Percentiles rank a stretch among this genome's conserved stretches.
Evolutionary conservation across 805 yeast genomes (phyloP).

Genomic region (Kuraishia piskuri): DNA sequence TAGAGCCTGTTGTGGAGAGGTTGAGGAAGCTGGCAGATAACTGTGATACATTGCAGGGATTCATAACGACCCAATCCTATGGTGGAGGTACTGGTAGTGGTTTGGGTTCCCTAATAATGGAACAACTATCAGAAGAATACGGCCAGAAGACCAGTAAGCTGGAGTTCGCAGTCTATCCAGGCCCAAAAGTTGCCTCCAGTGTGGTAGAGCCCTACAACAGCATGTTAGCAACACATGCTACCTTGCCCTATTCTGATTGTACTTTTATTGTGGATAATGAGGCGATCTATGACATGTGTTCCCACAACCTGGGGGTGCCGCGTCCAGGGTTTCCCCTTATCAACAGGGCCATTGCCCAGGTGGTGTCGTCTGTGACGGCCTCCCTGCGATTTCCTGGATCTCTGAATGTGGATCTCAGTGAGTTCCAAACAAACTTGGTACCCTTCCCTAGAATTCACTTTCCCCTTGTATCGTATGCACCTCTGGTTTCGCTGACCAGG

Average conservation of each 20-base stretch:
- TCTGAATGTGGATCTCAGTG: slow-evolving; percentile 85
- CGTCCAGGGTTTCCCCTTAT: slow-evolving; percentile 76
- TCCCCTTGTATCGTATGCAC: slow-evolving; percentile 91
- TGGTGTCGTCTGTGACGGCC: slow-evolving; percentile 88
- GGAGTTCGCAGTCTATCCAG: slow-evolving; percentile 92
- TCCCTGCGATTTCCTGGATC: slow-evolving; percentile 89
- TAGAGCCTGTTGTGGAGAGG: slow-evolving; percentile 84
- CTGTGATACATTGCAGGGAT: slow-evolving; percentile 90
- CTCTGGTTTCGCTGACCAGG: slow-evolving; percentile 75
- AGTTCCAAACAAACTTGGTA: slow-evolving; percentile 90
- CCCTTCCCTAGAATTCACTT: slow-evolving; percentile 95
- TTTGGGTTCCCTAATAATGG: slow-evolving; percentile 79
- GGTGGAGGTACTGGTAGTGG: slow-evolving; percentile 98
- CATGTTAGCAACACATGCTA: slow-evolving; percentile 85
- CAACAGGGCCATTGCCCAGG: slow-evolving; percentile 86
- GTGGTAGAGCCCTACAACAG: slow-evolving; percentile 94
- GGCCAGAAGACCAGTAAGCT: slow-evolving; percentile 80
- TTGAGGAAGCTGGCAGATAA: slow-evolving; percentile 83
- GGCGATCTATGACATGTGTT: slow-evolving; percentile 91
- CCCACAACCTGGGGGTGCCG: slow-evolving; percentile 77
- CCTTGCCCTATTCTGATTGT: slow-evolving; percentile 91
- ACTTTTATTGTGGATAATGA: slow-evolving; percentile 95
- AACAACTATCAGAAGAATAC: slow-evolving; percentile 74
- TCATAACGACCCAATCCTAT: slow-evolving; percentile 83
- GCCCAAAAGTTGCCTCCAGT: slow-evolving; percentile 85